A percentile compares a stretch with the other conserved stretches of the same genome.
These are phyloP conservation scores for Diversispora eburnea DNA, from an alignment of 192 early-diverging fungal genomes.

Conservation along the genomic window DNA sequence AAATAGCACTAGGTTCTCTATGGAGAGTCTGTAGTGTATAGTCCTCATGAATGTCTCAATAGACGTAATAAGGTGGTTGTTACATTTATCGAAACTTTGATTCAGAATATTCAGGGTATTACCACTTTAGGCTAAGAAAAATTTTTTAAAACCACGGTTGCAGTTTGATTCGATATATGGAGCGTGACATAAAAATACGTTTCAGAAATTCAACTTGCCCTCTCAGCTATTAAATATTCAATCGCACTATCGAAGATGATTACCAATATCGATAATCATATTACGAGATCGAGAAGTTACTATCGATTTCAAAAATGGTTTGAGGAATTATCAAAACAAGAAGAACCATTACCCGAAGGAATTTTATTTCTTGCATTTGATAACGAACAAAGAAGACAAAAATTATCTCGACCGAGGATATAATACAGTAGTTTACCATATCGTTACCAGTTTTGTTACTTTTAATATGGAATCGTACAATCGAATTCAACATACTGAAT, in stretches of 20 bases:
- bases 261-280: neutral
- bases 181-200: constrained; percentile 14
- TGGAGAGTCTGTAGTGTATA: constrained; percentile 14
- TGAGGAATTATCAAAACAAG: no score
- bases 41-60: constrained; percentile 1
- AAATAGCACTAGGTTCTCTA: constrained; percentile 7
- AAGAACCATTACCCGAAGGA: no score
- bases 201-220: constrained; percentile 17
- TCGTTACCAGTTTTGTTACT: no score
- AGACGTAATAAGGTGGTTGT: constrained; percentile 8
- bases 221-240: constrained; percentile 15
- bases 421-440: no score
- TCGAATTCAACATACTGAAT: neutral
- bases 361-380: no score
- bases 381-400: no score
- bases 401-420: no score
- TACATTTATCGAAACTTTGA: constrained; percentile 6
- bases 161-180: constrained; percentile 13
- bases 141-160: constrained; percentile 6
- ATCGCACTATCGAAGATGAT: neutral
- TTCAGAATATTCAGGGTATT: neutral
- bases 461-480: neutral
- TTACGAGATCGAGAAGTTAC: no score
- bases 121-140: neutral
- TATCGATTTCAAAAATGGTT: no score